Percentiles rank a stretch among this genome's conserved stretches.
Evolutionary conservation across 2,329 filamentous ascomycete species (phyloP).

Genomic region (Aspergillus niger): DNA sequence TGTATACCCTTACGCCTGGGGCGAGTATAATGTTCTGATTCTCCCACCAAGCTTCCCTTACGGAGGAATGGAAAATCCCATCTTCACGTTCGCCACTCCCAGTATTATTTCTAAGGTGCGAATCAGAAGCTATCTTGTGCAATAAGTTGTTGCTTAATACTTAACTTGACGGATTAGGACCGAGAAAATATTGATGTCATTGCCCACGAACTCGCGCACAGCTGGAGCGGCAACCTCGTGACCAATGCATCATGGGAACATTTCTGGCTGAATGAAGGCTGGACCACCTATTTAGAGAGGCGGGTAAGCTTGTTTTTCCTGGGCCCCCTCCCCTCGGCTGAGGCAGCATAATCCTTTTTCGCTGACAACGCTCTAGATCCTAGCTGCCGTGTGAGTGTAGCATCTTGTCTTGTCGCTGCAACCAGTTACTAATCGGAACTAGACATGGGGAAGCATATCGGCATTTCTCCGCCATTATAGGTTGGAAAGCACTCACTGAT

Average conservation of each 20-base stretch:
- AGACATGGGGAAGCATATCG: slow-evolving; percentile 83
- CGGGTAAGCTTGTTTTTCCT: slow-evolving; percentile 47
- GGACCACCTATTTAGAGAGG: slow-evolving; percentile 93
- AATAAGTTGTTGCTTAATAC: not conserved
- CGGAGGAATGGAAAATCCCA: slow-evolving; percentile 81
- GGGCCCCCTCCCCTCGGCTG: not conserved
- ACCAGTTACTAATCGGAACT: slow-evolving; percentile 4
- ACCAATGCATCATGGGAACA: slow-evolving; percentile 57
- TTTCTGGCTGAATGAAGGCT: slow-evolving; percentile 71
- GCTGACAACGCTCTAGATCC: slow-evolving; percentile 35
- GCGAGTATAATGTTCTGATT: slow-evolving; percentile 89
- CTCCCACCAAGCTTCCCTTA: slow-evolving; percentile 89
- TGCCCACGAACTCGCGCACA: slow-evolving; percentile 75
- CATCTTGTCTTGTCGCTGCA: not conserved
- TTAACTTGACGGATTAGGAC: slow-evolving; percentile 48
- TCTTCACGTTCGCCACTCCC: slow-evolving; percentile 93
- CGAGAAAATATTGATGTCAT: slow-evolving; percentile 94
- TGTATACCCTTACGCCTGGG: slow-evolving; percentile 90
- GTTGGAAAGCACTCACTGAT: slow-evolving; percentile 87
- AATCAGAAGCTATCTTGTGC: not conserved
- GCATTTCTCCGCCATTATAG: slow-evolving; percentile 93
- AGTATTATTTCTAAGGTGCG: slow-evolving; percentile 79
- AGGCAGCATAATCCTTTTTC: not conserved
- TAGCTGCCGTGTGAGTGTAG: slow-evolving; percentile 41
- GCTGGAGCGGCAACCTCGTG: slow-evolving; percentile 83